A percentile compares a stretch with the other conserved stretches of the same genome.
These are phyloP conservation scores for Diaporthe helianthi DNA, from an alignment of 2,329 filamentous ascomycete genomes.

Conservation along the genomic window DNA sequence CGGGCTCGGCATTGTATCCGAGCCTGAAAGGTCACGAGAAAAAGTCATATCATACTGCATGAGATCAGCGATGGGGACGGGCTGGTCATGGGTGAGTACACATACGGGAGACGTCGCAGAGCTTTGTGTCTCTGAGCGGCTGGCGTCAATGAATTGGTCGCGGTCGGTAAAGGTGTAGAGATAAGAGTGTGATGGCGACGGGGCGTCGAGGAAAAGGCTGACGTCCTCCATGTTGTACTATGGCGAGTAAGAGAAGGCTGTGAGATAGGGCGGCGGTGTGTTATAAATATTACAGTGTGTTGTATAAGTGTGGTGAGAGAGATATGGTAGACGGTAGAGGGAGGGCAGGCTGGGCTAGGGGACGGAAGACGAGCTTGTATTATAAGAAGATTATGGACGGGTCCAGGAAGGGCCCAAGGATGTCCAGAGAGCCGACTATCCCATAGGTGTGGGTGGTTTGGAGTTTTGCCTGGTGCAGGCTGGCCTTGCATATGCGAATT, in stretches of 20 bases:
- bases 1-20: constrained; percentile 37
- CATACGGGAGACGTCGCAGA: constrained; percentile 48
- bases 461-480: neutral
- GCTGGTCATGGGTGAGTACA: neutral
- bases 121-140: constrained; percentile 47
- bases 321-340: neutral
- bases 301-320: constrained; percentile 1
- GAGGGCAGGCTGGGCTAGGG: neutral
- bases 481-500: constrained; percentile 22
- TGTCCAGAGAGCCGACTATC: constrained; percentile 14
- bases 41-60: constrained; percentile 45
- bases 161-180: constrained; percentile 46
- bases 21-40: constrained; percentile 33
- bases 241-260: neutral
- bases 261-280: constrained; percentile 1
- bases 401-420: neutral
- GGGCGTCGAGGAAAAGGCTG: constrained; percentile 41
- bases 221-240: constrained; percentile 43
- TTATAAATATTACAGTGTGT: constrained; percentile 11
- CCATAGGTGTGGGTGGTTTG: constrained; percentile 11
- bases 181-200: constrained; percentile 44
- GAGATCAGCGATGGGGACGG: constrained; percentile 33
- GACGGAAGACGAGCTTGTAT: constrained; percentile 16
- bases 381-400: constrained; percentile 28
- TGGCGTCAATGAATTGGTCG: constrained; percentile 47